Base-by-base conservation (phyloP, 1,284 basidiomycete species). In the Pascua guehoae region DNA sequence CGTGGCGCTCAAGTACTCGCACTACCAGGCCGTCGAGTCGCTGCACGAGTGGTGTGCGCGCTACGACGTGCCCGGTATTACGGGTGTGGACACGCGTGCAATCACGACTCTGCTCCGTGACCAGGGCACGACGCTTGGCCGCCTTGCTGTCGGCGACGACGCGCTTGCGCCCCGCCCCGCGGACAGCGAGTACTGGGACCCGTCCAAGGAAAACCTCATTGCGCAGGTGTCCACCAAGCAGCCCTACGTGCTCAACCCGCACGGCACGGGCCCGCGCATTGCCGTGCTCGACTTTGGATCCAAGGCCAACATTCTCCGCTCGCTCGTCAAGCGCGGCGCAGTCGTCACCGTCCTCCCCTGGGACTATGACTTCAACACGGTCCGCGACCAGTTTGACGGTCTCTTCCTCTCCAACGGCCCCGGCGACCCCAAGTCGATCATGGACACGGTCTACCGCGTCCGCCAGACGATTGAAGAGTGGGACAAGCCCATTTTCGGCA, bases 361-460 rank as follows among this genome's bases (percentile, higher is more conserved):
- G 95, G 86, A 98, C 79, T 95, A 83, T 76, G 91, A 98, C 79
- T 97, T 98, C 81, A 94, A 96, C 79, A 72, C 84, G 17, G 81
- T 97, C 58, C 85, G 91, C 47, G 89, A 97, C 75, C 83, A 89
- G 62, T 98, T 83, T 69, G 95, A 98, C 73, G 96, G 96, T 9
- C 83, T 98, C 16, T 98, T 98, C 82, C 83, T 98, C 64, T 88
- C 90, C 65, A 98, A 98, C 76, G 95, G 96, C 12, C 95, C 95
- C 2, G 95, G 95, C 62, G 92, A 95, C 76, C 96, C 95, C 32
- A 82, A 83, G 66, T 88, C 90, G 64, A 95, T 93, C 79, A 86
- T 87, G 83, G 86, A 91, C 57, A 92, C 92, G 18, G 89, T 86
- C 15, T 72, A 88, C 62, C 85, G 88, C 60, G 84, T 97, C 57